Base-by-base conservation (phyloP, 441 rosid species). In the Adansonia madagascariensis region DNA sequence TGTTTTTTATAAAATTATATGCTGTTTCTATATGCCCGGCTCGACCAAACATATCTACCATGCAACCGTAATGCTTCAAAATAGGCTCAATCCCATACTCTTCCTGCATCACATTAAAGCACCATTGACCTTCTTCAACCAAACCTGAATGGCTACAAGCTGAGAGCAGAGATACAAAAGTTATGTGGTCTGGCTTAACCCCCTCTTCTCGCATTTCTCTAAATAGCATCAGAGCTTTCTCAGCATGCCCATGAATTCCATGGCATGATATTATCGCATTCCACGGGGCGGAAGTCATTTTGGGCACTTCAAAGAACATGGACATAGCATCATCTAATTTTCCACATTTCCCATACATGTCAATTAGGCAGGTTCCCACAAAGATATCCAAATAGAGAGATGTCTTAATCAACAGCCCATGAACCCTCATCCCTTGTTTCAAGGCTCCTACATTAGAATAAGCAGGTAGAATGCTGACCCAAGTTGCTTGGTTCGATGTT, bases 101-200 rank as follows among this genome's bases (percentile, higher is more conserved):
- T 63, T 78, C 86, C 80, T 83, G 90, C 98, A 93, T 90, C 77
- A 84, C 43, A 39, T 78, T 77, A 80, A 91, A 93, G 79, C 86
- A 91, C 88, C 88, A 75, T 56, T 84, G 81, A 71, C 94, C 98
- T 68, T 87, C 94, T 50, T 80, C 82, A 69, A 93, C 85, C 78
- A 91, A 44, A 52, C 97, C 97, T 12, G 97, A 88, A 85, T 93
- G 98, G 77, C 97, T 93, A 84, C 97, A 91, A 79, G 95, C 92
- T 53, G 95, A 86, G 69, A 93, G 80, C 61, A 91, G 77, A 67
- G 95, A 86, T 76, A 93, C 85, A 81, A 93, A 93, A 20, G 97
- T 91, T 50, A 93, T 60, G 8, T 83, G 88, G 81, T 93, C 98
- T 20, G 94, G 95, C 73, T 82, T 85, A 76, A 91, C 95, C 64